phyloP scores from a whole-genome alignment of 176 grass and related monocot species.

The Carex myosuroides region DNA sequence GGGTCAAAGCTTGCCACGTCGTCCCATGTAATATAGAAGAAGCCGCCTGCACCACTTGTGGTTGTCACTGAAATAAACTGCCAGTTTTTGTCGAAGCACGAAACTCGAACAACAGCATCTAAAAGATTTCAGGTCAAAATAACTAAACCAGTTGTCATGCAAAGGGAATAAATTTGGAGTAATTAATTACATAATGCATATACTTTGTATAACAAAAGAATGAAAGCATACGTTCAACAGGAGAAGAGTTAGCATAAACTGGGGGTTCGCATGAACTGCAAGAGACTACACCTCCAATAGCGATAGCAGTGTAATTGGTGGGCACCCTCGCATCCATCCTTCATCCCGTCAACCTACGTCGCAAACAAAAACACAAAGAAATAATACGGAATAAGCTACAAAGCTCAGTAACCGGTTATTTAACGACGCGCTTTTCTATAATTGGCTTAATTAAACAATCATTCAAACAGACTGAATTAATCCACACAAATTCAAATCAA shows the following conservation, averaged over 20 bases:
- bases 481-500: too few species aligned
- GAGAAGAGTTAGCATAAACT: not conserved
- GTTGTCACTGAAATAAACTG: not conserved
- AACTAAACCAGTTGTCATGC: not conserved
- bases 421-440: too few species aligned
- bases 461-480: too few species aligned
- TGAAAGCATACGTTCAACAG: not conserved
- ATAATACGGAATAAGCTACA: too few species aligned
- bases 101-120: constrained; percentile 10
- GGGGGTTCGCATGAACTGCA: not conserved
- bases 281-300: constrained; percentile 1
- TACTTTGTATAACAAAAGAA: not conserved
- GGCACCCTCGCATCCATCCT: too few species aligned
- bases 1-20: not conserved
- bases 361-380: too few species aligned
- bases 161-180: not conserved
- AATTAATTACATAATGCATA: not conserved
- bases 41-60: not conserved
- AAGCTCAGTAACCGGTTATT: too few species aligned
- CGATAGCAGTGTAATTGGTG: constrained; percentile 6
- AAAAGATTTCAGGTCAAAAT: not conserved
- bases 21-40: not conserved
- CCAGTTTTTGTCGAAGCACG: not conserved
- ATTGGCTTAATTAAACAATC: too few species aligned
- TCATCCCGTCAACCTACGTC: too few species aligned